phyloP scores from a whole-genome alignment of 768 basidiomycete species.

The Candolleomyces eurysporus region DNA sequence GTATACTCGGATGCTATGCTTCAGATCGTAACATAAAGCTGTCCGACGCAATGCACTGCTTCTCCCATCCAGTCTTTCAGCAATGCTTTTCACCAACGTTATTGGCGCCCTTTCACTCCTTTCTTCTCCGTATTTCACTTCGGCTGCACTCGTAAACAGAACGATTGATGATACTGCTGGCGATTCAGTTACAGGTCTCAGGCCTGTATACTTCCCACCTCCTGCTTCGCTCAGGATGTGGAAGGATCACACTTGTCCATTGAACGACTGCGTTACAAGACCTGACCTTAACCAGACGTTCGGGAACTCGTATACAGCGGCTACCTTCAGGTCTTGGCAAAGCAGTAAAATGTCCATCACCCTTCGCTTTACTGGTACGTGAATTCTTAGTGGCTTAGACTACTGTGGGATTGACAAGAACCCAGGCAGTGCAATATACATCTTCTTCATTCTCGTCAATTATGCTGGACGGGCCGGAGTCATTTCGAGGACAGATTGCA shows the following conservation, averaged over 20 bases:
- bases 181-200: slow-evolving; percentile 23
- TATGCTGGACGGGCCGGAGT: slow-evolving; percentile 14
- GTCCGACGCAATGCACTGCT: no score
- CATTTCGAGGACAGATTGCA: slow-evolving; percentile 18
- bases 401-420: not conserved
- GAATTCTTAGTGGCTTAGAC: not conserved
- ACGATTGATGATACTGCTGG: slow-evolving; percentile 35
- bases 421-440: slow-evolving; percentile 35
- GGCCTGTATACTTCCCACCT: slow-evolving; percentile 22
- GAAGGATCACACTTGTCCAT: slow-evolving; percentile 19
- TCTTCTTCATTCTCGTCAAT: slow-evolving; percentile 38
- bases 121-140: not conserved
- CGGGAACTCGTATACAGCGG: slow-evolving; percentile 29
- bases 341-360: slow-evolving; percentile 19
- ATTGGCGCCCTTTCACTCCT: no score
- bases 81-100: no score
- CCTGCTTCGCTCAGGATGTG: slow-evolving; percentile 15
- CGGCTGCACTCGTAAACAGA: slow-evolving; percentile 22
- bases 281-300: slow-evolving; percentile 19
- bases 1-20: no score
- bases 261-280: slow-evolving; percentile 17
- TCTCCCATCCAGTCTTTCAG: no score
- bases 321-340: slow-evolving; percentile 24
- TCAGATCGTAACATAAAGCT: no score
- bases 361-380: slow-evolving; percentile 25